A percentile compares a stretch with the other conserved stretches of the same genome.
phyloP scores from a whole-genome alignment of 169 alveolate genomes.

The Plasmodium malariae region DNA sequence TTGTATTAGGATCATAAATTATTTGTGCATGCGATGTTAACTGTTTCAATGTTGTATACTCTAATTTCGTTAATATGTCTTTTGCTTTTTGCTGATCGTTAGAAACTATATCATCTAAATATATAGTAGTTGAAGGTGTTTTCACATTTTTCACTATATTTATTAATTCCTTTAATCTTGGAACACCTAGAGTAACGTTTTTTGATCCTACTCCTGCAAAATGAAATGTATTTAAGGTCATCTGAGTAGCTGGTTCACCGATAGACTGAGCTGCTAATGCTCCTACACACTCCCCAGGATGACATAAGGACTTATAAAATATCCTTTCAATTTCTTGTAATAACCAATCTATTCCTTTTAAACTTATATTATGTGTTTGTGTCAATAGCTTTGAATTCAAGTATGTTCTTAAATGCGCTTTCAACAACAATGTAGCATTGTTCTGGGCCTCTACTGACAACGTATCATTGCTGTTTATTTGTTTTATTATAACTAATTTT shows the following conservation, averaged over 20 bases:
- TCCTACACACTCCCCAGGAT: constrained; percentile 99
- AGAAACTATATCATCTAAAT: constrained; percentile 91
- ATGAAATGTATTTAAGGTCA: constrained; percentile 99
- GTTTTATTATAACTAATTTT: constrained; percentile 84
- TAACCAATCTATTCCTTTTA: constrained; percentile 96
- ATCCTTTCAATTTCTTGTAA: constrained; percentile 97
- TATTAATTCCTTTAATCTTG: constrained; percentile 98
- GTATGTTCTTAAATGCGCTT: constrained; percentile 95
- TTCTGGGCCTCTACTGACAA: constrained; percentile 92
- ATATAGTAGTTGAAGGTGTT: constrained; percentile 97
- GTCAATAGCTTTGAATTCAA: constrained; percentile 94
- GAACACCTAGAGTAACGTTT: constrained; percentile 99
- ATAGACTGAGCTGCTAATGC: constrained; percentile 99
- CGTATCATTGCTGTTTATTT: constrained; percentile 85
- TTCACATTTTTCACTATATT: constrained; percentile 98
- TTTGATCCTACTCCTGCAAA: constrained; percentile 99
- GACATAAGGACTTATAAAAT: constrained; percentile 95
- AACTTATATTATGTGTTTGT: constrained; percentile 95
- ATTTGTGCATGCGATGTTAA: constrained; percentile 94
- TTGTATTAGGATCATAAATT: constrained; percentile 97
- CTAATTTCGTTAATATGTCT: constrained; percentile 94
- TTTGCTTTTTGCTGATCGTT: constrained; percentile 93
- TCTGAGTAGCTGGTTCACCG: constrained; percentile 99
- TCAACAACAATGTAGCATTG: constrained; percentile 93
- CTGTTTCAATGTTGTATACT: constrained; percentile 96